Conservation (phyloP, 1,139 yeast genomes). For the Candida sanyaensis region DNA sequence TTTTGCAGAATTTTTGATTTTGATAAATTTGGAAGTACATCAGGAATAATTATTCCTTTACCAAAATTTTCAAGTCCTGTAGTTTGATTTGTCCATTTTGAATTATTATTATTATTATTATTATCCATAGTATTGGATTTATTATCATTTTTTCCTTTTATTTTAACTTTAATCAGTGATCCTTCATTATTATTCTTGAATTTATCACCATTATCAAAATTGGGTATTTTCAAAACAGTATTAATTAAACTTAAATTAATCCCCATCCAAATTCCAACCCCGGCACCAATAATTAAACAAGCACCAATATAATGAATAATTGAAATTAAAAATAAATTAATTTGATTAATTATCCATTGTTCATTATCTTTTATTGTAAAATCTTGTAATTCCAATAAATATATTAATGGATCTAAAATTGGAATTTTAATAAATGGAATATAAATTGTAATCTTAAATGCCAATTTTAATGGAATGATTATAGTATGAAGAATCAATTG, state of each 20-base stretch:
- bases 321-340: constrained; percentile 13
- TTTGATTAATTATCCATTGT: constrained; percentile 12
- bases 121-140: constrained; percentile 6
- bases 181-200: background rate
- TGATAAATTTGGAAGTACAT: constrained; percentile 20
- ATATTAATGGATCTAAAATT: constrained; percentile 12
- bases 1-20: constrained; percentile 2
- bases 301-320: constrained; percentile 14
- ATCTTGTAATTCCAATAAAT: constrained; percentile 14
- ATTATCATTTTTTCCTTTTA: constrained; percentile 25
- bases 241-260: constrained; percentile 13
- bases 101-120: background rate
- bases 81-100: too few relatives aligned
- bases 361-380: constrained; percentile 6
- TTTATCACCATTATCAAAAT: background rate
- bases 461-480: constrained; percentile 12
- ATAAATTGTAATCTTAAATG: constrained; percentile 12
- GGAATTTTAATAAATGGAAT: constrained; percentile 16
- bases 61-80: constrained; percentile 29
- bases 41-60: constrained; percentile 32
- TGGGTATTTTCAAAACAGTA: constrained; percentile 4
- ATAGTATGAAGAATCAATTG: constrained; percentile 11
- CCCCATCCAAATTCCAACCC: constrained; percentile 13
- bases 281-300: constrained; percentile 14
- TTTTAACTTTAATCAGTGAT: constrained; percentile 20